Evolutionary conservation across 2,329 filamentous ascomycete species (phyloP).

Genomic region (Cercospora sp.): DNA sequence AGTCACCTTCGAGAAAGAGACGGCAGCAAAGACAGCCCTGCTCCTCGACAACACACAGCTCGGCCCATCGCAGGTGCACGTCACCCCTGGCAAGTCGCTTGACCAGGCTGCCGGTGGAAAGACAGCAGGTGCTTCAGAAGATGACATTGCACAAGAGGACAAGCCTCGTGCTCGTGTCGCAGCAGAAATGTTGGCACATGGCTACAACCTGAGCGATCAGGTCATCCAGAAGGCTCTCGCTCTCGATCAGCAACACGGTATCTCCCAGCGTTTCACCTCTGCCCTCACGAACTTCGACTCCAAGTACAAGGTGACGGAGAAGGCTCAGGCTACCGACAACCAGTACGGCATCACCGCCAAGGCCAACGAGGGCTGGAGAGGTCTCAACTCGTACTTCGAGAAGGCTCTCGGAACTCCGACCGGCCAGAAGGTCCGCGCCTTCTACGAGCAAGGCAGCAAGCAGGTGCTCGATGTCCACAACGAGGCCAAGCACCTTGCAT

Average conservation of each 20-base stretch:
- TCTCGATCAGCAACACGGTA: slow-evolving; percentile 85
- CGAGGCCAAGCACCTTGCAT: slow-evolving; percentile 83
- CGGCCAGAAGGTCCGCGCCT: slow-evolving; percentile 80
- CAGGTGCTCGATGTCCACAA: slow-evolving; percentile 92
- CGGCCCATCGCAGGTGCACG: slow-evolving; percentile 72
- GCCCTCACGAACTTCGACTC: slow-evolving; percentile 75
- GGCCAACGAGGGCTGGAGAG: slow-evolving; percentile 65
- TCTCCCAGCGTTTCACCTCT: slow-evolving; percentile 74
- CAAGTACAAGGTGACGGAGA: slow-evolving; percentile 85
- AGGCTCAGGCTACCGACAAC: slow-evolving; percentile 78
- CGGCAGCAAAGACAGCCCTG: slow-evolving; percentile 92
- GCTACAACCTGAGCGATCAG: slow-evolving; percentile 77
- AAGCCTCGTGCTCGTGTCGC: slow-evolving; percentile 93
- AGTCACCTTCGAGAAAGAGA: slow-evolving; percentile 96
- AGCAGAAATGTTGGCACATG: slow-evolving; percentile 94
- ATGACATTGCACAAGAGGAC: slow-evolving; percentile 86
- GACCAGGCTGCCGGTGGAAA: slow-evolving; percentile 64
- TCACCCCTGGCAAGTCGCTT: slow-evolving; percentile 68
- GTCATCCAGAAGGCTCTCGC: slow-evolving; percentile 81
- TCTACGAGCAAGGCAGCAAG: slow-evolving; percentile 81
- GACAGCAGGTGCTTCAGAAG: slow-evolving; percentile 54
- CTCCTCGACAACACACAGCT: slow-evolving; percentile 97
- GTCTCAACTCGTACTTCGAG: slow-evolving; percentile 87
- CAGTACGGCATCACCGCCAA: slow-evolving; percentile 78
- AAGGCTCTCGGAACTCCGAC: slow-evolving; percentile 85